Evolutionary conservation across 345 rosid species (phyloP).

Genomic region (Carallia brachiata): DNA sequence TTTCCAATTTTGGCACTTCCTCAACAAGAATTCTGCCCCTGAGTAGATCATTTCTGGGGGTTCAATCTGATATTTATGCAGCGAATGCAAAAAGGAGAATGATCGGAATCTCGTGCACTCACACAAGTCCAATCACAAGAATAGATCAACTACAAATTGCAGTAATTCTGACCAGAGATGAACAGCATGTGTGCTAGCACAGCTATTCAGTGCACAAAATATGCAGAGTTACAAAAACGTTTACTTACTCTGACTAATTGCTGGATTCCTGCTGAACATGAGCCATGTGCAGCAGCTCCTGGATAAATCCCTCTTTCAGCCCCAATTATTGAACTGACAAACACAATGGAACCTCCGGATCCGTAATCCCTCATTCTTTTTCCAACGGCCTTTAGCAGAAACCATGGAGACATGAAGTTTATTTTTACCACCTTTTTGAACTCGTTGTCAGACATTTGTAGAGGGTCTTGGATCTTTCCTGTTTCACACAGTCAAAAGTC

Average conservation of each 20-base stretch:
- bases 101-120: no score
- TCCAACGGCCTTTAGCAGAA: constrained; percentile 70
- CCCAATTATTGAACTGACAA: constrained; percentile 64
- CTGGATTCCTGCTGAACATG: constrained; percentile 70
- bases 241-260: constrained; percentile 72
- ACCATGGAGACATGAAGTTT: constrained; percentile 82
- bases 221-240: background rate
- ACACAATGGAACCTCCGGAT: constrained; percentile 70
- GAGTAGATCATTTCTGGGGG: no score
- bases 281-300: constrained; percentile 79
- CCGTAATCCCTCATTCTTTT: constrained; percentile 55
- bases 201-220: background rate
- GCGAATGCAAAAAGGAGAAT: no score
- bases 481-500: constrained; percentile 22
- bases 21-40: no score
- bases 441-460: constrained; percentile 55
- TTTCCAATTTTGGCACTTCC: no score
- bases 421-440: constrained; percentile 50
- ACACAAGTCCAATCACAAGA: no score
- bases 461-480: constrained; percentile 73
- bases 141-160: background rate
- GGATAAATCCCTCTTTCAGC: constrained; percentile 79
- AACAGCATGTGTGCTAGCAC: background rate
- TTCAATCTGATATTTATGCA: no score
- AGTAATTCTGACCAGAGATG: no score